Percentiles rank a stretch among this genome's conserved stretches.
These are phyloP conservation scores for Pelargonium myrrhifolium DNA, from an alignment of 441 rosid species.

Conservation along the genomic window DNA sequence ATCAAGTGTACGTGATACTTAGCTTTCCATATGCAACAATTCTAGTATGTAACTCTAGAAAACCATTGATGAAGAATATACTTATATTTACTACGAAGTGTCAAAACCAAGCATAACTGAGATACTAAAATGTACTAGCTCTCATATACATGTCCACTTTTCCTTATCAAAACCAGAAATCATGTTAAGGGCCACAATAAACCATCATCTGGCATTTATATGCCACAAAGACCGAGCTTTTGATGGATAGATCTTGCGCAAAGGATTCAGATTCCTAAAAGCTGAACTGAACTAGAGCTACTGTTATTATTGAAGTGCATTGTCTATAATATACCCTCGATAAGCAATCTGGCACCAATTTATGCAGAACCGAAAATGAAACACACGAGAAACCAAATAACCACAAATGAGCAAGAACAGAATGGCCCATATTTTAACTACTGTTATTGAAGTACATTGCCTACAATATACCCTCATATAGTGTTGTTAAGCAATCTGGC, in stretches of 20 bases:
- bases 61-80: neutral
- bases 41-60: neutral
- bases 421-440: too few relatives aligned
- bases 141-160: neutral
- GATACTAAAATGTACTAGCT: neutral
- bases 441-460: neutral
- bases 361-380: neutral
- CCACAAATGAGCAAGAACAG: neutral
- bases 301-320: neutral
- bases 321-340: neutral
- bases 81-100: neutral
- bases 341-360: neutral
- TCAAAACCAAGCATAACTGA: neutral
- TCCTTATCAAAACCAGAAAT: neutral
- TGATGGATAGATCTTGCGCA: neutral
- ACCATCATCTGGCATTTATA: too few relatives aligned
- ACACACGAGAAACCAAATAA: neutral
- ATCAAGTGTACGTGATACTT: neutral
- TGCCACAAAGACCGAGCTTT: neutral
- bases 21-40: neutral
- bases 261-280: slow-evolving; percentile 1
- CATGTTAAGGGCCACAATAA: too few relatives aligned
- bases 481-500: neutral
- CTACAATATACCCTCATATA: neutral
- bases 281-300: neutral